Base-by-base conservation (phyloP, 495 filamentous ascomycete species). In the Xylaria sp. region DNA sequence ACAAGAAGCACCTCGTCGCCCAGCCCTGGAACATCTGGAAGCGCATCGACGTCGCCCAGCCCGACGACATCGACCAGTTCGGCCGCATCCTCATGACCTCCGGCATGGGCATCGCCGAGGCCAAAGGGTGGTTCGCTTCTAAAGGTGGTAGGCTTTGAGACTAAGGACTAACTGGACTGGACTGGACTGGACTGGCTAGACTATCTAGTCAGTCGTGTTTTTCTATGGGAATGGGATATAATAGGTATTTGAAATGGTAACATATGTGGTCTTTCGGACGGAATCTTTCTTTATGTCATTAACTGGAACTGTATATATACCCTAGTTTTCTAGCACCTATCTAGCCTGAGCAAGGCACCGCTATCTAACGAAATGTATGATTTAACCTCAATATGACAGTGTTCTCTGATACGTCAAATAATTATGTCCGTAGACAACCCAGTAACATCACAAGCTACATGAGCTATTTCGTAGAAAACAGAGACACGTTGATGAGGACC, bases 1-100 rank as follows among this genome's bases (percentile, higher is more conserved):
- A 81, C 12, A 81, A 81, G 67, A 78, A 80, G 29, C 85, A 85
- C 64, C 82, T 82, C 53, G 61, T 87, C 19, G 79, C 86, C 0
- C 71, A 72, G 21, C 48, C 62, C 29, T 57, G 15, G 21, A 55
- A 65, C 37, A 70, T 72, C 65, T 82, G 85, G 43, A 70, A 67
- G 0, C 73, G 71, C 8, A 69, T 80, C 1, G 61, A 87, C 14
- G 24, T 71, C 9, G 85, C 83, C 0, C 68, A 74, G 21, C 76
- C 81, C 4, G 79, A 81, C 35, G 86, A 88, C 73, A 68, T 88
- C n/a, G 86, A 86, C 75, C 31, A 70, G 21, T 84, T 85, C 75
- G 84, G 82, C 0, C 79, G 76, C 52, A 85, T 88, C 72, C 29
- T 87, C 1, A 70, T 88, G 69, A 80, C 82, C 7, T 78, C 80